Evolutionary conservation across 78 protist genomes (phyloP).

Genomic region (Dictyostelium purpureum): DNA sequence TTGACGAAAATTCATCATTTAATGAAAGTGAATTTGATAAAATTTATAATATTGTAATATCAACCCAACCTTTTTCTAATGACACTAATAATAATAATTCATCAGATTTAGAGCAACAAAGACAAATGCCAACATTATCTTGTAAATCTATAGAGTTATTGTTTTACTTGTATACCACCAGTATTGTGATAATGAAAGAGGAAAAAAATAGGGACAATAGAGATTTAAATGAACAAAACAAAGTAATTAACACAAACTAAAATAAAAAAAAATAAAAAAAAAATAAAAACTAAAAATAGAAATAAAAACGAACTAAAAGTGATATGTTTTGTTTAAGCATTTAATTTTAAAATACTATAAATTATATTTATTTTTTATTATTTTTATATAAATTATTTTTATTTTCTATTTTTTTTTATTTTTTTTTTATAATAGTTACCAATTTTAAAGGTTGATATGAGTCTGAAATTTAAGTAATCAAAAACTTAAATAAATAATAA

Average conservation of each 20-base stretch:
- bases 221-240: not conserved
- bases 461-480: too few species aligned
- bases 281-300: not conserved
- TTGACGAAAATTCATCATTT: not conserved
- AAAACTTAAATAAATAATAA: too few species aligned
- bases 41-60: not conserved
- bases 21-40: not conserved
- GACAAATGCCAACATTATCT: not conserved
- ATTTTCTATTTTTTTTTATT: too few species aligned
- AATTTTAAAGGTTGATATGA: too few species aligned
- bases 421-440: too few species aligned
- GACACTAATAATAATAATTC: not conserved
- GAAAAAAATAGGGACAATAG: not conserved
- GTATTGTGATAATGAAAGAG: not conserved
- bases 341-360: too few species aligned
- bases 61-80: not conserved
- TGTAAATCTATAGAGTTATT: conserved; percentile 44
- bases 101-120: not conserved
- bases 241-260: not conserved
- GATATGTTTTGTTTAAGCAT: too few species aligned
- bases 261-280: not conserved
- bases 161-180: conserved; percentile 18
- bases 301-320: not conserved
- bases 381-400: too few species aligned
- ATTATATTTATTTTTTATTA: too few species aligned